These are phyloP conservation scores for Iberis pinnata DNA, from an alignment of 345 rosid species.

Conservation along the genomic window DNA sequence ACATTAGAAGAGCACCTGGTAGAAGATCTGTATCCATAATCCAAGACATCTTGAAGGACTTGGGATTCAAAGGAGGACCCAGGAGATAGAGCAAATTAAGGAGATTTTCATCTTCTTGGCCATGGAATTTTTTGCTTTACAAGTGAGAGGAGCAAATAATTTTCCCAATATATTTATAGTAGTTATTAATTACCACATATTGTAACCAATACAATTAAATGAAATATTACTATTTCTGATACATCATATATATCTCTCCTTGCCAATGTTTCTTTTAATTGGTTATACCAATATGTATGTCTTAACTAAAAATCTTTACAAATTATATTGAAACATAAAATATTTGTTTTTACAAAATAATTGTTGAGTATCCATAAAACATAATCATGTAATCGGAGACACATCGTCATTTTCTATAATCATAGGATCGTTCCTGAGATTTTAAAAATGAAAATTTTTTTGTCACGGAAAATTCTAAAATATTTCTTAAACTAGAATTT, in stretches of 20 bases:
- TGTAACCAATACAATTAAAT: slow-evolving; percentile 7
- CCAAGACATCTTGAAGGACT: slow-evolving; percentile 24
- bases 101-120: slow-evolving; percentile 12
- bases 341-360: too few species aligned
- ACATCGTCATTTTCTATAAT: too few species aligned
- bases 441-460: too few species aligned
- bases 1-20: background rate
- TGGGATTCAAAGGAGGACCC: slow-evolving; percentile 20
- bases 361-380: too few species aligned
- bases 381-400: too few species aligned
- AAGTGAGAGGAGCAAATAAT: slow-evolving; percentile 15
- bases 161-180: slow-evolving; percentile 5
- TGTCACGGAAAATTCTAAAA: too few species aligned
- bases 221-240: slow-evolving; percentile 6
- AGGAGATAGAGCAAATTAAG: background rate
- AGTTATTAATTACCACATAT: background rate
- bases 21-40: slow-evolving; percentile 18
- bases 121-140: slow-evolving; percentile 17
- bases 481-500: too few species aligned
- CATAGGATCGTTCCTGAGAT: too few species aligned
- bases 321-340: too few species aligned
- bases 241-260: background rate
- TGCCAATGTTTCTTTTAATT: too few species aligned
- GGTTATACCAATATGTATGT: too few species aligned
- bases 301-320: too few species aligned